Base-by-base conservation (phyloP, 805 yeast genomes). In the Saccharomyces eubayanus region DNA sequence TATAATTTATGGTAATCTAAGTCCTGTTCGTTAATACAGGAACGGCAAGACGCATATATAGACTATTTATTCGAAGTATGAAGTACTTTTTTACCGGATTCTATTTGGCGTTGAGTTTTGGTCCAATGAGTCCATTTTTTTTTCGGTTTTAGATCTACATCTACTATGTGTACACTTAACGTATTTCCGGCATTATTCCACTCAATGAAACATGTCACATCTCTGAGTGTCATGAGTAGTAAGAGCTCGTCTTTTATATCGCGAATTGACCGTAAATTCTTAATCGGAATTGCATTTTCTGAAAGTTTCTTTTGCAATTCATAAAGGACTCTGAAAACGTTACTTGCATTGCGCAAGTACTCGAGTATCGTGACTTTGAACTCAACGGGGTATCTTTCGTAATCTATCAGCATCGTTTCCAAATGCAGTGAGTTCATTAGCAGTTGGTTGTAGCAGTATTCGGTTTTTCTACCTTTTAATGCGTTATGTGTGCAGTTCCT, bases 141-240 rank as follows among this genome's bases (percentile, higher is more conserved):
- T 12, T 62, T 68, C 2, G 79, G 76, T 62, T 82, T 82, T 49
- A 79, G 72, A 59, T 82, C 86, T 47, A 79, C 72, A 62, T 82
- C 86, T 41, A 80, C 76, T 12, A 82, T 67, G 6, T 54, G 59
- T 3, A 58, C 62, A 11, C 50, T 16, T 12, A 53, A 27, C 6
- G 50, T n/a, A 16, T 36, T 10, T 12, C n/a, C 2, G 10, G 28
- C 12, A 28, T 30, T 5, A 52, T 58, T 43, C 59, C 73, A 62
- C 29, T 51, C 55, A 6, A 73, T 47, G 53, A 72, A 72, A 6
- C 72, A 61, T 0, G 77, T 66, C 2, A 72, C 67, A 51, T 74
- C 77, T 58, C 75, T 58, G 16, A 74, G 55, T 1, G 74, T 62
- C 77, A 74, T 73, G 24, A 70, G 64, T 3, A 61, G 46, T 20